Conservation (phyloP, 371 early-diverging fungal species). For the Mucor irregularis region DNA sequence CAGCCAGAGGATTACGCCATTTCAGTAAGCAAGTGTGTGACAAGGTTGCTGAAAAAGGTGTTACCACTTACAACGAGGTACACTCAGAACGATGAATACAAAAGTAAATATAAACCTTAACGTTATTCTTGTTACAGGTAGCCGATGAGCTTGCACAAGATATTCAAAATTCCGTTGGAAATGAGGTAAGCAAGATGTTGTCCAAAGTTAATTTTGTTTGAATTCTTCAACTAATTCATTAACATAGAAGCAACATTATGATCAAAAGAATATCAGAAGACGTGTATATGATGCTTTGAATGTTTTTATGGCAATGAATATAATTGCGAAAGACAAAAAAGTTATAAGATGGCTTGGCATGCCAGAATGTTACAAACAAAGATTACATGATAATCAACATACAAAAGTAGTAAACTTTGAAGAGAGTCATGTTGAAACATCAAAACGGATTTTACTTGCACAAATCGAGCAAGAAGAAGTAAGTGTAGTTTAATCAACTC, state of each 20-base stretch:
- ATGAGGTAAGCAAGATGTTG: not conserved
- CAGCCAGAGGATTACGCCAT: slow-evolving; percentile 59
- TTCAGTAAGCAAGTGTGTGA: slow-evolving; percentile 67
- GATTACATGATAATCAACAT: not conserved
- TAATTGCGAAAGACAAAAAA: slow-evolving; percentile 70
- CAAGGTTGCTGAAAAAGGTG: slow-evolving; percentile 60
- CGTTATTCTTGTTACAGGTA: slow-evolving; percentile 8
- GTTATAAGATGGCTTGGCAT: slow-evolving; percentile 73
- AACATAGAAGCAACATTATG: slow-evolving; percentile 34
- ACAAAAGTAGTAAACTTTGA: not conserved
- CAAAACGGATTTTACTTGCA: not conserved
- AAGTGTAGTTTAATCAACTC: not conserved
- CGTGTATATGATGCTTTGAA: slow-evolving; percentile 83
- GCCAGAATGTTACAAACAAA: slow-evolving; percentile 28
- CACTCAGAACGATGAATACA: slow-evolving; percentile 1
- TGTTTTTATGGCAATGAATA: slow-evolving; percentile 73
- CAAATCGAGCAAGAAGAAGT: slow-evolving; percentile 22
- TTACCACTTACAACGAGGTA: slow-evolving; percentile 68
- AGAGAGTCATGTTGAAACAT: not conserved
- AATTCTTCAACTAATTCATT: not conserved
- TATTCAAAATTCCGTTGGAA: slow-evolving; percentile 18
- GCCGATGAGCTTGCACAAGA: slow-evolving; percentile 31
- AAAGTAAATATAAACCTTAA: slow-evolving; percentile 1
- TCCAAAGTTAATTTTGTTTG: not conserved
- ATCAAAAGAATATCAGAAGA: slow-evolving; percentile 78